Evolutionary conservation across 2,329 filamentous ascomycete species (phyloP), one percentile per base, ranked within the genome.

Genomic region (Hymenoscyphus fraxineus): DNA sequence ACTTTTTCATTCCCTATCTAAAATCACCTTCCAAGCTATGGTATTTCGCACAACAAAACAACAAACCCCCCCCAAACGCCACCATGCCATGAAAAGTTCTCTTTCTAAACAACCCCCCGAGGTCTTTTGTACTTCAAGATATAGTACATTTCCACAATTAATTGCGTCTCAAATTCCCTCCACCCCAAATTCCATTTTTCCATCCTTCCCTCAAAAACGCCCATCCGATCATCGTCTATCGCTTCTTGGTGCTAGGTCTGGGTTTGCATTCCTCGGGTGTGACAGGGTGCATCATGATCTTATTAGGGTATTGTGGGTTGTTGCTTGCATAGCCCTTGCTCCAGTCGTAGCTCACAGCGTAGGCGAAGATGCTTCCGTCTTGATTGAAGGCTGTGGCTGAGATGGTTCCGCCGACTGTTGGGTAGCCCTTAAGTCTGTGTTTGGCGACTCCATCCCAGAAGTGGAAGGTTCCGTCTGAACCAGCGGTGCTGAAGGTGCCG

Each of bases 401-500:
- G 79, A 99, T 99, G 73, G 90, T 92, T 64, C 93, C 93, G 19
- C 91, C 90, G 6, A 93, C 90, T 31, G 85, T 83, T 58, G 91
- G 91, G 74, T 93, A 99, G 15, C 95, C 95, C 82, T 95, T 95
- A 66, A 95, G 84, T 44, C 91, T 84, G 78, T 95, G 91, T 79
- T 95, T 95, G 65, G 91, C 91, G 73, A 94, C 90, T 80, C 93
- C 93, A 73, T 99, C 95, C 91, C 91, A 95, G 83, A 94, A 95
- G 80, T 95, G 91, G 82, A 98, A 99, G 0, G 95, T 97, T 62
- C 95, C 95, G 78, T 99, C 95, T 40, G 89, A 91, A 63, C 95
- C 95, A 58, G 95, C 93, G 2, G 95, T 99, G 79, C 91, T 96
- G 81, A 99, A 99, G n/a, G 95, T 99, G 74, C 95, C 95, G 78